Percentiles rank a stretch among this genome's conserved stretches.
Evolutionary conservation across 495 filamentous ascomycete species (phyloP).

Genomic region (Apodospora peruviana): DNA sequence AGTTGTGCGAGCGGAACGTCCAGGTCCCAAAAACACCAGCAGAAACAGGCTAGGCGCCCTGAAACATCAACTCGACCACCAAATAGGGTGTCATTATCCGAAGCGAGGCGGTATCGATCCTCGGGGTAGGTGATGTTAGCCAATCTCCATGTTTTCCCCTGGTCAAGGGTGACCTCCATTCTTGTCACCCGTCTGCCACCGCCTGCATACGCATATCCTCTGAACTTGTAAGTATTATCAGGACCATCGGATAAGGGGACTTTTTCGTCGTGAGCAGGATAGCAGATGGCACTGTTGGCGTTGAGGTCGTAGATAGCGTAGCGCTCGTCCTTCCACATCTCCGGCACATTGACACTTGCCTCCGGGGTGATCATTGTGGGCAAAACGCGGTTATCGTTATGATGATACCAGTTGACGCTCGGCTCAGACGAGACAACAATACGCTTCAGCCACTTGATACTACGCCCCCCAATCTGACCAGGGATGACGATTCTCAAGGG

Average conservation of each 20-base stretch:
- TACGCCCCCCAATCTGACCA: conserved; percentile 88
- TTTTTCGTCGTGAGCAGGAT: conserved; percentile 75
- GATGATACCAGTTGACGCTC: conserved; percentile 95
- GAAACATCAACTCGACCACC: conserved; percentile 78
- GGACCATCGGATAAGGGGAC: conserved; percentile 45
- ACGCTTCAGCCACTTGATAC: conserved; percentile 91
- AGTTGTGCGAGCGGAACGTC: conserved; percentile 62
- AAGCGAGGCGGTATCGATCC: conserved; percentile 71
- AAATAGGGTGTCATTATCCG: conserved; percentile 59
- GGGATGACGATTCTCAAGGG: conserved; percentile 83
- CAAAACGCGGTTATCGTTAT: conserved; percentile 88
- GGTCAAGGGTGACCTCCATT: conserved; percentile 81
- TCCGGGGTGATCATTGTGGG: conserved; percentile 87
- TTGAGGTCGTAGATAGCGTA: conserved; percentile 95
- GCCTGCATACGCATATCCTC: conserved; percentile 86
- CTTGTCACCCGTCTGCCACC: conserved; percentile 81
- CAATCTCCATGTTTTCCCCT: conserved; percentile 77
- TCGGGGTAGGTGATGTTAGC: conserved; percentile 80
- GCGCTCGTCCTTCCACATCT: conserved; percentile 85
- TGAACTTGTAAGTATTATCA: conserved; percentile 54
- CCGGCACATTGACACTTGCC: conserved; percentile 64
- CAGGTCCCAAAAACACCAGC: conserved; percentile 92
- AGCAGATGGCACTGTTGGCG: conserved; percentile 78
- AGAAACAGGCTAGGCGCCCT: conserved; percentile 77
- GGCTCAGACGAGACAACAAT: conserved; percentile 73